Evolutionary conservation across 495 filamentous ascomycete genomes (phyloP).

Genomic region (Aspergillus funiculosus): DNA sequence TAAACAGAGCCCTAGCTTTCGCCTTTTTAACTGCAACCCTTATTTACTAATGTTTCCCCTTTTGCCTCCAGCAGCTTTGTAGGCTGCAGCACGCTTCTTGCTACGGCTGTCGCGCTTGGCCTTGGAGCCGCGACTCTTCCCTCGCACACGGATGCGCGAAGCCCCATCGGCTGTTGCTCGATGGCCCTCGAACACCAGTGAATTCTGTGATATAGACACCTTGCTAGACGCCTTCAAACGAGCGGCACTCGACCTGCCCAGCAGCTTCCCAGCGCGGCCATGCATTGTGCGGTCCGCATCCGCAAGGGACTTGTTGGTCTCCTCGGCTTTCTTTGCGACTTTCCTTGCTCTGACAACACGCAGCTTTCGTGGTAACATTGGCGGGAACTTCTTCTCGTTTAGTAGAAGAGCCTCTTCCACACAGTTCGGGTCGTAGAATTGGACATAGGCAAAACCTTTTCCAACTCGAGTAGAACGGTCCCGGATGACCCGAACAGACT

Average conservation of each 20-base stretch:
- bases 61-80: conserved; percentile 54
- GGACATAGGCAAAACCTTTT: conserved; percentile 97
- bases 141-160: conserved; percentile 53
- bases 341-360: conserved; percentile 81
- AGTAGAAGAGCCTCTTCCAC: conserved; percentile 84
- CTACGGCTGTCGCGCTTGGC: conserved; percentile 48
- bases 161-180: conserved; percentile 65
- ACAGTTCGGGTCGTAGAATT: conserved; percentile 81
- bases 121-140: conserved; percentile 54
- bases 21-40: background rate
- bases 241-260: conserved; percentile 71
- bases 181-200: conserved; percentile 83
- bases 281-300: conserved; percentile 64
- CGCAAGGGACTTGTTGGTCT: conserved; percentile 50
- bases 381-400: conserved; percentile 86
- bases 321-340: conserved; percentile 59
- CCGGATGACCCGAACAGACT: conserved; percentile 89
- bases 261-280: conserved; percentile 74
- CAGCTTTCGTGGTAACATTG: conserved; percentile 80
- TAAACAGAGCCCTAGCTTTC: no score
- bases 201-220: conserved; percentile 41
- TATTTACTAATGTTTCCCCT: conserved; percentile 21
- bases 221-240: conserved; percentile 48
- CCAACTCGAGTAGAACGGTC: conserved; percentile 86
- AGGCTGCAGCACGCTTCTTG: conserved; percentile 58